Percentiles rank a stretch among this genome's conserved stretches.
phyloP scores from a whole-genome alignment of 2,329 filamentous ascomycete genomes.

The Ophiosphaerella korrae region DNA sequence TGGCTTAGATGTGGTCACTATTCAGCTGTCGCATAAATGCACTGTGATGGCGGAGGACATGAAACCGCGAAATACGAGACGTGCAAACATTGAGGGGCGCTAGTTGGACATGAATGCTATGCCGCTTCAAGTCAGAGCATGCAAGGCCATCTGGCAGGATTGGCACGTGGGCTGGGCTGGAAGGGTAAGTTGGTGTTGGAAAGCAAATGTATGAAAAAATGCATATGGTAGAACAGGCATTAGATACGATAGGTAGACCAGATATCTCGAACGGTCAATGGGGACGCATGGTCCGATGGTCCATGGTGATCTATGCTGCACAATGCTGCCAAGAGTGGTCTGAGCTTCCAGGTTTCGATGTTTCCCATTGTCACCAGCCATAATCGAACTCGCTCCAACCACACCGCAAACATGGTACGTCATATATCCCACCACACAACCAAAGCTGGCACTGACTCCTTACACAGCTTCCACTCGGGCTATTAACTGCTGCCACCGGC shows the following conservation, averaged over 20 bases:
- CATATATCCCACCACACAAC: slow-evolving; percentile 7
- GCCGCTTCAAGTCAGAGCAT: not conserved
- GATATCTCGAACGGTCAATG: too few relatives aligned
- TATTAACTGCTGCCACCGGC: slow-evolving; percentile 94
- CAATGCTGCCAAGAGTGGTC: not conserved
- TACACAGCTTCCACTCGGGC: slow-evolving; percentile 68
- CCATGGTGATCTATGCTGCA: too few relatives aligned
- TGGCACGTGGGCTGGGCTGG: too few relatives aligned
- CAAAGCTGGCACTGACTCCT: slow-evolving; percentile 12
- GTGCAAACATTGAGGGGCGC: not conserved
- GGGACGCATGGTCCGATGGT: too few relatives aligned
- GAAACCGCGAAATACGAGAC: slow-evolving; percentile 13
- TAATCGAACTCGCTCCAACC: too few relatives aligned
- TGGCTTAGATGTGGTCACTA: slow-evolving; percentile 36
- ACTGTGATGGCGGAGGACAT: slow-evolving; percentile 6
- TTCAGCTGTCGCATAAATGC: slow-evolving; percentile 22
- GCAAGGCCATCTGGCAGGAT: slow-evolving; percentile 22
- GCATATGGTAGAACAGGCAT: too few relatives aligned
- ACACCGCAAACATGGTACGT: slow-evolving; percentile 29
- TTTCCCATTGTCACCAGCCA: not conserved
- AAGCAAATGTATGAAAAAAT: too few relatives aligned
- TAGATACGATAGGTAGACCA: too few relatives aligned
- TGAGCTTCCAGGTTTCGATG: not conserved
- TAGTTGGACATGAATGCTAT: not conserved
- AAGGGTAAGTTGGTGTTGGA: too few relatives aligned